phyloP scores from a whole-genome alignment of 2,329 filamentous ascomycete species.

The Fusarium tuaranense region DNA sequence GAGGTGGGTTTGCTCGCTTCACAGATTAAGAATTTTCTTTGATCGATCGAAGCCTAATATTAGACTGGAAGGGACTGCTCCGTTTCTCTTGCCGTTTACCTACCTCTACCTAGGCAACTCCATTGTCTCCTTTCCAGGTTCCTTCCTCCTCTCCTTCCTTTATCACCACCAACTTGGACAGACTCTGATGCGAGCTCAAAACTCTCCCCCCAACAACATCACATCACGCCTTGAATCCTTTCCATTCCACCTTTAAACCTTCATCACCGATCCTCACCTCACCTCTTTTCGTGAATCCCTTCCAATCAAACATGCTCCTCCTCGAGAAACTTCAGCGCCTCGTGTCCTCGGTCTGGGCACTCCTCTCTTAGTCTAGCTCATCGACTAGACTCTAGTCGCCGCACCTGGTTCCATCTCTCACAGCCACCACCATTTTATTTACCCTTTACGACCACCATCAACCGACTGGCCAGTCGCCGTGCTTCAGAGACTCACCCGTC shows the following conservation, averaged over 20 bases:
- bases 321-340: conserved; percentile 12
- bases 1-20: not conserved
- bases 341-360: conserved; percentile 20
- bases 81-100: conserved; percentile 8
- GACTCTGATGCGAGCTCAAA: not conserved
- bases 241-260: conserved; percentile 7
- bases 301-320: conserved; percentile 25
- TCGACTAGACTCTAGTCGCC: conserved; percentile 18
- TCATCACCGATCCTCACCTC: not conserved
- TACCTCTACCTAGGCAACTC: not conserved
- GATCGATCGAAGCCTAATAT: not conserved
- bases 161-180: not conserved
- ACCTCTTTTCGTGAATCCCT: not conserved
- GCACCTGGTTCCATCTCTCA: conserved; percentile 7
- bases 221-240: not conserved
- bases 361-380: conserved; percentile 25
- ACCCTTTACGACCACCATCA: conserved; percentile 10
- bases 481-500: conserved; percentile 30
- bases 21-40: not conserved
- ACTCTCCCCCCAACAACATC: not conserved
- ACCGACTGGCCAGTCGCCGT: conserved; percentile 27
- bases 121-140: conserved; percentile 7
- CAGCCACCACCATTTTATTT: conserved; percentile 17
- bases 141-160: conserved; percentile 4
- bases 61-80: not conserved